A percentile compares a stretch with the other conserved stretches of the same genome.
Evolutionary conservation across 179 eudicot genomes (phyloP).

Genomic region (Spinacia oleracea): DNA sequence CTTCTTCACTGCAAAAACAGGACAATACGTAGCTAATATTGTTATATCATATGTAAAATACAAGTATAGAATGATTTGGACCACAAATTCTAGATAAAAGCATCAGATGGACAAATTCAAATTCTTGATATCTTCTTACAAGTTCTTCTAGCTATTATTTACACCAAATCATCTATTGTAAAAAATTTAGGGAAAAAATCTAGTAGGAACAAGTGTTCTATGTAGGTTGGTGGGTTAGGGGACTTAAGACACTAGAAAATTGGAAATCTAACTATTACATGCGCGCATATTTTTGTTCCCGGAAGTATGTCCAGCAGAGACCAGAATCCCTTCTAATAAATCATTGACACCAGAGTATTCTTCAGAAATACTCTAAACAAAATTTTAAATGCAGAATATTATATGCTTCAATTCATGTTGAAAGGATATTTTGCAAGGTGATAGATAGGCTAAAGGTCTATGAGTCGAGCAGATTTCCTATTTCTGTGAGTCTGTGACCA

Average conservation of each 20-base stretch:
- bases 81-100: too few species aligned
- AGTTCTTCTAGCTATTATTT: background rate
- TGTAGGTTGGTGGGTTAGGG: background rate
- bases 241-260: background rate
- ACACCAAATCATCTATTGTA: background rate
- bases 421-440: background rate
- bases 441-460: too few species aligned
- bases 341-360: background rate
- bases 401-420: background rate
- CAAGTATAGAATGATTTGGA: background rate
- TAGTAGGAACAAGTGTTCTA: too few species aligned
- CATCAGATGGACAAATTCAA: background rate
- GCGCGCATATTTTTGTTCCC: background rate
- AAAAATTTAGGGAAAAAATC: too few species aligned
- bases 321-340: background rate
- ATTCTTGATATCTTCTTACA: background rate
- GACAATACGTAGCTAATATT: background rate
- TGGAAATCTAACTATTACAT: background rate
- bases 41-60: background rate
- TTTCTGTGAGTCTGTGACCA: too few species aligned
- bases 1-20: constrained; percentile 37
- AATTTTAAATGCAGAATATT: background rate
- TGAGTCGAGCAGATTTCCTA: too few species aligned
- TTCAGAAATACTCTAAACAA: background rate
- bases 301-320: background rate